Evolutionary conservation across 2,329 filamentous ascomycete genomes (phyloP), one percentile per base, ranked within the genome.

Genomic region (Cephalotrichum gorgonifer): DNA sequence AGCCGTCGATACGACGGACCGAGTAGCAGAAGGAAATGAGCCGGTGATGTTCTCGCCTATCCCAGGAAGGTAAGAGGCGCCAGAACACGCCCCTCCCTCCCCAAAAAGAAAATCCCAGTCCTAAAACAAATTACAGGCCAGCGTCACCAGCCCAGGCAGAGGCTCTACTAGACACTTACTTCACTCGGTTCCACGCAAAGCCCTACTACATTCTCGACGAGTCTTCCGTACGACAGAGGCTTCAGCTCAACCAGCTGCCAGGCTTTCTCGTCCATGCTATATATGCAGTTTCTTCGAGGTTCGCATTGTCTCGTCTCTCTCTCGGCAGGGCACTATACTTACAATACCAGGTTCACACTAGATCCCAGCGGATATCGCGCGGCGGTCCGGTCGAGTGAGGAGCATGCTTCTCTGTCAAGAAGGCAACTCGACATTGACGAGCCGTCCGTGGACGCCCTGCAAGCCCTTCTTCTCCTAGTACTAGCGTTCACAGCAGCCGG

Each of bases 121-220:
- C 35, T 39, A 39, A 39, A 17, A 6, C 11, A 8, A 31, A 4
- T 22, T 20, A 20, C 17, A 39, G 35, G 35, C 45, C 54, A 49
- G 42, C 52, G 35, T 50, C 56, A 58, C 63, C 63, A 2, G 67
- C 79, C 15, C 73, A 78, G 46, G 73, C 76, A 1, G 81, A 86
- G 57, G 68, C 75, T 1, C 69, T 89, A 26, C 69, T 94, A 27
- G 84, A 94, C 58, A 84, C 83, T 6, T 95, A 90, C 62, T 94
- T 95, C 61, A 69, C 74, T 22, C 78, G 85, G 46, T 79, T 90
- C 35, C 88, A 95, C 61, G 85, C 83, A 46, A 91, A 89, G 59
- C 86, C 88, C 2, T 93, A 85, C 55, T 81, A 86, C 58, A 83
- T 94, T 47, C 71, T 95, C 3, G 87, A 94, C 59, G 88, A 95